Percentiles rank a stretch among this genome's conserved stretches.
Conservation (phyloP, 2,329 filamentous ascomycete species). For the Beauveria bassiana region DNA sequence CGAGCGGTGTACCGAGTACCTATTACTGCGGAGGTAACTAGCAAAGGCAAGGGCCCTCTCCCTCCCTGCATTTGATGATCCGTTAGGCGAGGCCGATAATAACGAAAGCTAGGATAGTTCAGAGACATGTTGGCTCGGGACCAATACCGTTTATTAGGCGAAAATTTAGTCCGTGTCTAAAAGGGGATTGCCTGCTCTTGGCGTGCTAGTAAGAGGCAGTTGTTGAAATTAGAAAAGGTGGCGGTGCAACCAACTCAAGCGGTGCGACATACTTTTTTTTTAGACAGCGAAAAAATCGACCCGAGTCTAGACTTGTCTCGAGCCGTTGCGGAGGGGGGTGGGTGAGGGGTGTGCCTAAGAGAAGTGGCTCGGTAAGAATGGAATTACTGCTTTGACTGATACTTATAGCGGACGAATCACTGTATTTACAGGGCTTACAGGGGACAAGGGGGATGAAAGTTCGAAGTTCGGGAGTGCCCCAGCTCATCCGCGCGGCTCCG, state of each 20-base stretch:
- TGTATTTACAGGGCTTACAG: not conserved
- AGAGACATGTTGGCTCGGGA: not conserved
- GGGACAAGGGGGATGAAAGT: not conserved
- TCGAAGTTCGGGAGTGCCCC: not conserved
- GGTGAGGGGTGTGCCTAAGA: not conserved
- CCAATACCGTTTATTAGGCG: not conserved
- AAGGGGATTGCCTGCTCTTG: not conserved
- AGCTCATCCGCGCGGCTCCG: not conserved
- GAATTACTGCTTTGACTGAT: too few relatives aligned
- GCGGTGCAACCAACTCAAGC: constrained; percentile 8
- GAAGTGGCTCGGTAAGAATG: too few relatives aligned
- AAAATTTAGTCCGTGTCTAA: not conserved
- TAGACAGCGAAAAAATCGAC: not conserved
- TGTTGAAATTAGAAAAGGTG: constrained; percentile 12
- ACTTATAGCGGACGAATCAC: not conserved
- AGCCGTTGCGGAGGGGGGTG: constrained; percentile 1
- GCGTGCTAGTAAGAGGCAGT: not conserved
- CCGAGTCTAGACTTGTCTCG: constrained; percentile 1
- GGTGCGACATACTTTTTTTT: not conserved
- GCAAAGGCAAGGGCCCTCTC: too few relatives aligned
- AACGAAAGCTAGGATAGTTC: not conserved
- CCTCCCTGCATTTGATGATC: not conserved
- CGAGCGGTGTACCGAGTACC: not conserved
- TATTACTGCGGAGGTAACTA: too few relatives aligned
- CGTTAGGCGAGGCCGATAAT: not conserved